Evolutionary conservation across 176 grass and related monocot species (phyloP), one percentile per base, ranked within the genome.

Genomic region (Saccharum spontaneum): DNA sequence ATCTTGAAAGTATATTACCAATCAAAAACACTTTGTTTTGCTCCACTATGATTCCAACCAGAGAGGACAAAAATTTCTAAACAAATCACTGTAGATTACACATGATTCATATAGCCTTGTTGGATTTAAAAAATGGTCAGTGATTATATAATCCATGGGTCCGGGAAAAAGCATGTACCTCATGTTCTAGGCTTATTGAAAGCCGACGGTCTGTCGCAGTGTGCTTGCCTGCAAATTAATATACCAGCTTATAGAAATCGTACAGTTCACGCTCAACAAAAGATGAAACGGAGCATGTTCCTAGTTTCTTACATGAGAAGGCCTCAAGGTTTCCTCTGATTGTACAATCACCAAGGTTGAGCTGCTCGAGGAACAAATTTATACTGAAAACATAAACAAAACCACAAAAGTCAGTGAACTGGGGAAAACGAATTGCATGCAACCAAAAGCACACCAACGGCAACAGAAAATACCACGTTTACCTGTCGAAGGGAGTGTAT

Each of bases 401-500:
- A 26, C 70, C 62, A 1, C 4, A 52, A n/a, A 48, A 10, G 45
- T 78, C 61, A 79, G n/a, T 10, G 26, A 59, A 28, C 23, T 41
- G n/a, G 44, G 17, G 2, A 13, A 60, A 60, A 33, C 0, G 41
- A 64, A 49, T 45, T 41, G 46, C 24, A 62, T 75, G 24, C 63
- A 62, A 65, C 45, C 43, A 85, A 41, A 48, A 78, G 54, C 71
- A 36, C 9, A 65, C 5, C 13, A 3, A 66, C 23, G 68, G 36
- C 5, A 24, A 44, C 34, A 67, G 43, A 24, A 64, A 16, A 67
- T 13, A 39, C 13, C 33, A 54, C 18, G 64, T 39, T 80, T 79
- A 99, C 97, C 90, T 77, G 84, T 96, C 91, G 76, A 96, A 94
- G 48, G 93, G 97, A 76, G 91, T 89, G 90, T 94, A 94, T 92